A percentile compares a stretch with the other conserved stretches of the same genome.
Conservation (phyloP, 1,284 basidiomycete genomes). For the Coriolopsis trogii region DNA sequence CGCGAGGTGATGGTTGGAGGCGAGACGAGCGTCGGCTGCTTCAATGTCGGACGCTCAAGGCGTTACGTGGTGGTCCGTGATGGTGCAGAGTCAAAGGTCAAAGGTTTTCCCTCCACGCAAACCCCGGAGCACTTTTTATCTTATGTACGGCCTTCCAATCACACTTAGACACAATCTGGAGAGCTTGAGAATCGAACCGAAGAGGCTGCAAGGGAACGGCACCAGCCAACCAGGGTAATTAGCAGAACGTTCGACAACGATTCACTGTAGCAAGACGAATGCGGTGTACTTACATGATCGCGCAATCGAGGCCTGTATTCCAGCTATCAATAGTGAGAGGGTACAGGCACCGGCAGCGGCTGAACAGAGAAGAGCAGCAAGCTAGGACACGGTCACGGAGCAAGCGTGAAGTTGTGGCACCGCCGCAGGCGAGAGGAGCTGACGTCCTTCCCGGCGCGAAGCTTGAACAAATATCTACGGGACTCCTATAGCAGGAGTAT, state of each 20-base stretch:
- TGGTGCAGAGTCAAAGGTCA: conserved; percentile 32
- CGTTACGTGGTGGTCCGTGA: conserved; percentile 35
- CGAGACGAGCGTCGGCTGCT: conserved; percentile 21
- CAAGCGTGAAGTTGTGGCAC: conserved; percentile 17
- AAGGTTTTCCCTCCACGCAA: conserved; percentile 25
- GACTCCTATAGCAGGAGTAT: conserved; percentile 4
- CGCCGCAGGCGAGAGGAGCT: conserved; percentile 9
- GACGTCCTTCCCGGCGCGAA: too few species aligned
- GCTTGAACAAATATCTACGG: not conserved
- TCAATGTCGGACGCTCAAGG: conserved; percentile 28
- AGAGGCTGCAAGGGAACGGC: conserved; percentile 2
- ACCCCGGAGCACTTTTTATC: conserved; percentile 12
- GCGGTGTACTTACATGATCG: conserved; percentile 15
- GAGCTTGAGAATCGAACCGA: not conserved
- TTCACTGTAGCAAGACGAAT: not conserved
- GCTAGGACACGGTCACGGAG: conserved; percentile 15
- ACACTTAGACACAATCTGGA: conserved; percentile 2
- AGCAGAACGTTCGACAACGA: conserved; percentile 10
- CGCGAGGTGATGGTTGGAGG: conserved; percentile 29
- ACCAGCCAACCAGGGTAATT: conserved; percentile 3
- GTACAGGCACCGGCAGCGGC: conserved; percentile 7
- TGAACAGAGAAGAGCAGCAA: not conserved
- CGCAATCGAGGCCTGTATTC: too few species aligned
- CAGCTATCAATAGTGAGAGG: conserved; percentile 4
- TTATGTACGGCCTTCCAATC: conserved; percentile 11